These are phyloP conservation scores for Pichia exigua DNA, from an alignment of 805 yeast species.

Conservation along the genomic window DNA sequence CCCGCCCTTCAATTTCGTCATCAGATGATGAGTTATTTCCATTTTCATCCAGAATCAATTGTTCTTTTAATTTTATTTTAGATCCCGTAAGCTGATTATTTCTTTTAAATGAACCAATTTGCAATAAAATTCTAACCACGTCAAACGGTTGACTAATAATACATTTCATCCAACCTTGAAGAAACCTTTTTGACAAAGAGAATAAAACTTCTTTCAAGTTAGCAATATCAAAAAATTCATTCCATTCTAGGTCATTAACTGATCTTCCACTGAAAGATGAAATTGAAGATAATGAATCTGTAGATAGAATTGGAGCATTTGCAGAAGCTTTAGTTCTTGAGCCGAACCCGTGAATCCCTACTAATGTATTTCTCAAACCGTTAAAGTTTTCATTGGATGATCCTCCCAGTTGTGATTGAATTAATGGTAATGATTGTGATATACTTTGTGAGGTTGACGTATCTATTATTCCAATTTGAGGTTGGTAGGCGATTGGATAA, in stretches of 20 bases:
- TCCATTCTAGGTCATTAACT: slow-evolving; percentile 46
- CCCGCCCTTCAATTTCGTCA: slow-evolving; percentile 9
- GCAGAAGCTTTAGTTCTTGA: slow-evolving; percentile 32
- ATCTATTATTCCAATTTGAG: slow-evolving; percentile 29
- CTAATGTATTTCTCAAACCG: not conserved
- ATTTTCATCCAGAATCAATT: slow-evolving; percentile 21
- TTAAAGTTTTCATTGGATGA: not conserved
- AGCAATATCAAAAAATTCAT: slow-evolving; percentile 54
- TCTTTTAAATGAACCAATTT: slow-evolving; percentile 59
- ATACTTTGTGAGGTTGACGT: slow-evolving; percentile 28
- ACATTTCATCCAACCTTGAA: slow-evolving; percentile 61
- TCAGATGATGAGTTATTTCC: slow-evolving; percentile 17
- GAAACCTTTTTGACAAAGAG: slow-evolving; percentile 51
- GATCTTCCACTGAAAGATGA: slow-evolving; percentile 6
- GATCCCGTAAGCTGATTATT: not conserved
- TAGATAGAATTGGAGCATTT: slow-evolving; percentile 16
- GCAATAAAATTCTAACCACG: slow-evolving; percentile 67
- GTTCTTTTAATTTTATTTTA: not conserved
- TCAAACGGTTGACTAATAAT: slow-evolving; percentile 84
- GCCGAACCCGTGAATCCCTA: slow-evolving; percentile 10
- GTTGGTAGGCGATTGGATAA: slow-evolving; percentile 29
- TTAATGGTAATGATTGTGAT: slow-evolving; percentile 26
- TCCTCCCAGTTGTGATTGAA: slow-evolving; percentile 10
- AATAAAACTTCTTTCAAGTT: slow-evolving; percentile 50
- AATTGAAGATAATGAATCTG: not conserved